A percentile compares a stretch with the other conserved stretches of the same genome.
Evolutionary conservation across 352 stramenopile genomes (phyloP).

Genomic region (Saprolegnia diclina): DNA sequence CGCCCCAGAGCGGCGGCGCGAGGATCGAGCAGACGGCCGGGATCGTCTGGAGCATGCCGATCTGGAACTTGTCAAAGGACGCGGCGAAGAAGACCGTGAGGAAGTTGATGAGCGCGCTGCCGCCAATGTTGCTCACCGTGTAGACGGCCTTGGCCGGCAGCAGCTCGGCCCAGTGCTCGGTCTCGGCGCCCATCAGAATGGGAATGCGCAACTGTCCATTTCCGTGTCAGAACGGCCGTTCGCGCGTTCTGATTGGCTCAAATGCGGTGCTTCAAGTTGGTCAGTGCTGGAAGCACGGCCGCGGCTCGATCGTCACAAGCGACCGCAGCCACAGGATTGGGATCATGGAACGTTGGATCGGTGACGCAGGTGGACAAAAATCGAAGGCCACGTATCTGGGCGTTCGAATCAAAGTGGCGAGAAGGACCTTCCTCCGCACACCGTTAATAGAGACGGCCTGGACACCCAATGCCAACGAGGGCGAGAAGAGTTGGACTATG

Average conservation of each 20-base stretch:
- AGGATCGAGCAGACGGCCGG: slow-evolving; percentile 67
- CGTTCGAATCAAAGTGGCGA: too few species aligned
- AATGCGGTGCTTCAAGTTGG: neutral
- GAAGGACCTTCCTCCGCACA: too few species aligned
- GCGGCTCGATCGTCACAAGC: too few species aligned
- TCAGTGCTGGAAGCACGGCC: too few species aligned
- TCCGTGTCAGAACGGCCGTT: neutral
- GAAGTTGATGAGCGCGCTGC: slow-evolving; percentile 71
- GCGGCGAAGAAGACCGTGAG: slow-evolving; percentile 40
- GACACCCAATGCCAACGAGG: too few species aligned
- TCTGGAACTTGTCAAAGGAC: slow-evolving; percentile 69
- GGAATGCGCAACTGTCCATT: neutral
- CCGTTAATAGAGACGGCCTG: too few species aligned
- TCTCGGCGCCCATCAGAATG: neutral
- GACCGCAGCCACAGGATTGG: too few species aligned
- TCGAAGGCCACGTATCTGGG: too few species aligned
- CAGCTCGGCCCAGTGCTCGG: slow-evolving; percentile 26
- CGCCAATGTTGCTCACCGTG: slow-evolving; percentile 51
- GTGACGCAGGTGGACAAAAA: too few species aligned
- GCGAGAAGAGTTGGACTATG: too few species aligned
- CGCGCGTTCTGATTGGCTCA: neutral
- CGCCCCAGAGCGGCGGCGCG: slow-evolving; percentile 59
- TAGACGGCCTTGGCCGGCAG: slow-evolving; percentile 81
- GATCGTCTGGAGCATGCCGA: slow-evolving; percentile 59
- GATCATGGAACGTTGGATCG: too few species aligned